A percentile compares a stretch with the other conserved stretches of the same genome.
Conservation (phyloP, 306 rosid species). For the Quercus aquifolioides region DNA sequence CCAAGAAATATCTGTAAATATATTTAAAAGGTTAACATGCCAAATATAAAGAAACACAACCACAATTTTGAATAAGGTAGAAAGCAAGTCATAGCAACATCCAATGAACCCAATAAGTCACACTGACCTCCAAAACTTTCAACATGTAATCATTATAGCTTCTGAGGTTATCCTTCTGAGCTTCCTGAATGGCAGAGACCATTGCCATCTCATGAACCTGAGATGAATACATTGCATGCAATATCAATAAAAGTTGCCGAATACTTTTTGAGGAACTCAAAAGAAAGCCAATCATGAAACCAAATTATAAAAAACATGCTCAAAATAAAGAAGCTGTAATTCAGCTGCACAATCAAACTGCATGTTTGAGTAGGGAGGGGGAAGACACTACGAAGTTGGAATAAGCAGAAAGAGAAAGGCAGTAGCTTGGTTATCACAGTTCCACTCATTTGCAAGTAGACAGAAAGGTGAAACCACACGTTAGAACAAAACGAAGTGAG, state of each 20-base stretch:
- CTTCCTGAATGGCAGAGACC: constrained; percentile 96
- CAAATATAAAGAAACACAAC: background rate
- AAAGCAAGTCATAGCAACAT: constrained; percentile 3
- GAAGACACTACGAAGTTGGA: background rate
- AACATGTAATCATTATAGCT: constrained; percentile 92
- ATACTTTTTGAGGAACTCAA: background rate
- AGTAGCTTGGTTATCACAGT: background rate
- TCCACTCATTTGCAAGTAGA: background rate
- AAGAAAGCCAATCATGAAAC: background rate
- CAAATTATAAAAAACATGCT: background rate
- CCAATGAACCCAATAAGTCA: constrained; percentile 6
- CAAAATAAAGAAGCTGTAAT: constrained; percentile 6
- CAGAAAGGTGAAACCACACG: background rate
- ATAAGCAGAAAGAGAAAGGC: background rate
- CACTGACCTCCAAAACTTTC: constrained; percentile 91
- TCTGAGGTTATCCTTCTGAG: constrained; percentile 93
- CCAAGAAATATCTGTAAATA: background rate
- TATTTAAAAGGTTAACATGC: background rate
- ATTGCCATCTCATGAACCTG: constrained; percentile 99
- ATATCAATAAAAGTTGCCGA: constrained; percentile 5
- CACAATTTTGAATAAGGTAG: too few relatives aligned
- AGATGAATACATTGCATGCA: background rate
- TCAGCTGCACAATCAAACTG: background rate
- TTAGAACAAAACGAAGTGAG: too few relatives aligned
- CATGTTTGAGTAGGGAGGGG: background rate